phyloP scores from a whole-genome alignment of 164 flowering plant species.

The Magnolia changhungtana region DNA sequence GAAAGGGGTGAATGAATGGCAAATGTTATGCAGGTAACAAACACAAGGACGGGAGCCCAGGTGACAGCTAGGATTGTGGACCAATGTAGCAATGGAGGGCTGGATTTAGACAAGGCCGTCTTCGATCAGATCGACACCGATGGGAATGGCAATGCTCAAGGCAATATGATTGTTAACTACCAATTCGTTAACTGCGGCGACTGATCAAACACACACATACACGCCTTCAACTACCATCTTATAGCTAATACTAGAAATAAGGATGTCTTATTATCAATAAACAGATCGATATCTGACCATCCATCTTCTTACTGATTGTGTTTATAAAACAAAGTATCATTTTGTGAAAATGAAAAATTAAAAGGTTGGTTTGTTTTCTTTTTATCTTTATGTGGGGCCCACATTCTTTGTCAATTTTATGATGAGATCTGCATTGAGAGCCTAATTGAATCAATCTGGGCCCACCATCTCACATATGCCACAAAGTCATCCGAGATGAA shows the following conservation, averaged over 20 bases:
- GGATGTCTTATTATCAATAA: neutral
- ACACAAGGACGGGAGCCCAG: constrained; percentile 45
- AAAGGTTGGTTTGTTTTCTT: neutral
- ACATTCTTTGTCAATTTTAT: constrained; percentile 68
- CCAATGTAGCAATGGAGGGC: too few species aligned
- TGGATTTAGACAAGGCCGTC: constrained; percentile 53
- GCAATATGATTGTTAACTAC: constrained; percentile 56
- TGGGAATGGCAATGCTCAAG: constrained; percentile 43
- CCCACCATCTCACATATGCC: too few species aligned
- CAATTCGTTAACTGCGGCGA: constrained; percentile 47
- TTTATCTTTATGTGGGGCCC: constrained; percentile 35
- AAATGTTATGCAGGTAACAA: constrained; percentile 46
- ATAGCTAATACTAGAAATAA: neutral
- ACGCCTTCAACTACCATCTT: too few species aligned
- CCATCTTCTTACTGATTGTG: too few species aligned
- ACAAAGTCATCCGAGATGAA: too few species aligned
- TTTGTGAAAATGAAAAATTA: neutral
- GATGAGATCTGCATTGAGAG: constrained; percentile 81
- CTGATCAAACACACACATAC: neutral
- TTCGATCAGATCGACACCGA: constrained; percentile 52
- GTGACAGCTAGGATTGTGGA: constrained; percentile 64
- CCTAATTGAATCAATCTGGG: too few species aligned
- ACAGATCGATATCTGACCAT: too few species aligned
- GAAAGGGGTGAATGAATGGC: neutral
- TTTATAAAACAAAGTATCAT: neutral